phyloP scores from a whole-genome alignment of 306 rosid genomes.

The Vigna angularis region DNA sequence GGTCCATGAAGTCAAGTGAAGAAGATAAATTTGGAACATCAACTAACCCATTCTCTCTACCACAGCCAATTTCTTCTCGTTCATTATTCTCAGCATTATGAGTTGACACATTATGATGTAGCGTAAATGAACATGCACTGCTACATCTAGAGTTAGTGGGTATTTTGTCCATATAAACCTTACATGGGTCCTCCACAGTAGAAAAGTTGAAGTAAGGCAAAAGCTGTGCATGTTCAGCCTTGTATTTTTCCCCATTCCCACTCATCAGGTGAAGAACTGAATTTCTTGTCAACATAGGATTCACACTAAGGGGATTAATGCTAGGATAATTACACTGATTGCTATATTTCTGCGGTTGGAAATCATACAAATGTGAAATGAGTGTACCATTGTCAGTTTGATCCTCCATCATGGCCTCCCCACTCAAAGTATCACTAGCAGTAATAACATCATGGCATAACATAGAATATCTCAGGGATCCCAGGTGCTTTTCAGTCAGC shows the following conservation, averaged over 20 bases:
- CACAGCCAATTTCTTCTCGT: conserved; percentile 43
- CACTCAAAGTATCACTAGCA: conserved; percentile 39
- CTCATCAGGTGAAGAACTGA: conserved; percentile 53
- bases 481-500: conserved; percentile 45
- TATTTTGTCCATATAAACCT: conserved; percentile 59
- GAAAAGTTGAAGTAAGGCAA: conserved; percentile 80
- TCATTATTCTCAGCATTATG: conserved; percentile 45
- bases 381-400: conserved; percentile 40
- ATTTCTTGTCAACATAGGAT: conserved; percentile 76
- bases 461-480: conserved; percentile 47
- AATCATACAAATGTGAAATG: conserved; percentile 49
- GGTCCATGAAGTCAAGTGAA: conserved; percentile 49
- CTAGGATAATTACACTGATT: conserved; percentile 56
- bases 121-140: conserved; percentile 43
- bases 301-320: conserved; percentile 77
- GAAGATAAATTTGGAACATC: conserved; percentile 44
- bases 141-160: conserved; percentile 45
- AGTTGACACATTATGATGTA: conserved; percentile 47
- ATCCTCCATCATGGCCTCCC: conserved; percentile 51
- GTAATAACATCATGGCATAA: conserved; percentile 48
- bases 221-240: conserved; percentile 41
- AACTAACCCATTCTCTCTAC: conserved; percentile 49
- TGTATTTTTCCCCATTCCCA: conserved; percentile 51
- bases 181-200: conserved; percentile 76
- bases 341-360: conserved; percentile 50